Conservation (phyloP, 148 eudicot species). For the Vaccinium darrowii region DNA sequence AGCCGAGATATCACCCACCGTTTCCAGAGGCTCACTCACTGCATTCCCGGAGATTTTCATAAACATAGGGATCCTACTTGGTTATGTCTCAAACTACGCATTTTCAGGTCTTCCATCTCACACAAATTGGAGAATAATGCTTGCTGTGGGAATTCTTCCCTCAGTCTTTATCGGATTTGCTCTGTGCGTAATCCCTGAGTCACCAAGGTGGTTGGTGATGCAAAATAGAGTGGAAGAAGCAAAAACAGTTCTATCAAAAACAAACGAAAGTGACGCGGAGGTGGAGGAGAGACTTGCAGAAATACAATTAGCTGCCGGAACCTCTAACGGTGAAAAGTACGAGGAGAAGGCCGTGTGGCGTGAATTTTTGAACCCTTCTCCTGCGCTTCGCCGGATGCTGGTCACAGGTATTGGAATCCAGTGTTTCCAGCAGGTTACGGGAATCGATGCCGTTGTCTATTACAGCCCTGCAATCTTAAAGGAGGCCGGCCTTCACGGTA, state of each 20-base stretch:
- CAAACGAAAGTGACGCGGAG: slow-evolving; percentile 49
- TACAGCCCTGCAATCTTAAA: slow-evolving; percentile 72
- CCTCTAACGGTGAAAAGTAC: slow-evolving; percentile 14
- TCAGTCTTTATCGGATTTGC: slow-evolving; percentile 73
- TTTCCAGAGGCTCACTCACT: slow-evolving; percentile 66
- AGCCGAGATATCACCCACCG: slow-evolving; percentile 80
- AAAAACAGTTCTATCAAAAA: slow-evolving; percentile 50
- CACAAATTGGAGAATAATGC: slow-evolving; percentile 79
- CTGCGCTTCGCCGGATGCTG: slow-evolving; percentile 62
- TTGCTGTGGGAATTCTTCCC: slow-evolving; percentile 75
- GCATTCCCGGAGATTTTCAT: slow-evolving; percentile 88
- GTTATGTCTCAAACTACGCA: slow-evolving; percentile 76
- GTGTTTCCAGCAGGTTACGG: slow-evolving; percentile 77
- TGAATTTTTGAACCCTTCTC: slow-evolving; percentile 62
- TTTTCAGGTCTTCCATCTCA: slow-evolving; percentile 68
- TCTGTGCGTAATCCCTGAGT: slow-evolving; percentile 74
- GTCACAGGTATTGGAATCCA: slow-evolving; percentile 71
- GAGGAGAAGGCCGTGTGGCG: slow-evolving; percentile 66
- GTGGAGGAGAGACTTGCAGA: slow-evolving; percentile 79
- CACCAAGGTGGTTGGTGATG: slow-evolving; percentile 80
- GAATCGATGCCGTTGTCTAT: slow-evolving; percentile 76
- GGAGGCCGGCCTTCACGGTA: slow-evolving; percentile 53
- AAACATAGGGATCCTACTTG: slow-evolving; percentile 72
- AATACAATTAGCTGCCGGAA: slow-evolving; percentile 57
- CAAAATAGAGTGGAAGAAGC: slow-evolving; percentile 70